A percentile compares a stretch with the other conserved stretches of the same genome.
Conservation (phyloP, 2,329 filamentous ascomycete species). For the Fusarium odoratissimum region DNA sequence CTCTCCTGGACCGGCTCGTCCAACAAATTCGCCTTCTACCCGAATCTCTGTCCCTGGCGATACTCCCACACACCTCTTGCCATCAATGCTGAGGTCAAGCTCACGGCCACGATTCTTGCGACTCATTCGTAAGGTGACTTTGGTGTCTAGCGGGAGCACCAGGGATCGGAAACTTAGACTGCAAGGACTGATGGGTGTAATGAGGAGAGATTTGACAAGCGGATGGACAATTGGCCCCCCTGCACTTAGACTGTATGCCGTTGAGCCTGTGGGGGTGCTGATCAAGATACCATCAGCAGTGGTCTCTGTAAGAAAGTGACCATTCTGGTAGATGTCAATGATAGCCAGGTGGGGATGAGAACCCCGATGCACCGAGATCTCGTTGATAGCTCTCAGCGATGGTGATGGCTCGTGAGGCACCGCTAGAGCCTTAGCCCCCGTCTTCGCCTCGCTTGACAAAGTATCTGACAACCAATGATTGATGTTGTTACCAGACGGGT, state of each 20-base stretch:
- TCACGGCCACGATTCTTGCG: conserved; percentile 81
- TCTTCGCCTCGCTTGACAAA: conserved; percentile 59
- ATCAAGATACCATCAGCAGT: conserved; percentile 96
- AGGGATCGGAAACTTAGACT: conserved; percentile 92
- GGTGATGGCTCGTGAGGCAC: conserved; percentile 53
- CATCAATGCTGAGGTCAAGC: conserved; percentile 83
- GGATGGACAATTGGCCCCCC: conserved; percentile 96
- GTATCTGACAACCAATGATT: conserved; percentile 61
- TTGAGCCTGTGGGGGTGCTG: conserved; percentile 93
- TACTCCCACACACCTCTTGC: conserved; percentile 74
- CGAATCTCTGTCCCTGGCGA: conserved; percentile 84
- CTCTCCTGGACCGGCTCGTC: conserved; percentile 52
- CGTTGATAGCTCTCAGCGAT: conserved; percentile 83
- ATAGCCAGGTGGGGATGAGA: conserved; percentile 90
- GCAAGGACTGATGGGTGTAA: conserved; percentile 94
- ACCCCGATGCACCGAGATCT: conserved; percentile 92
- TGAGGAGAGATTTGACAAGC: conserved; percentile 84
- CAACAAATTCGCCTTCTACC: conserved; percentile 87
- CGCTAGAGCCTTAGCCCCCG: conserved; percentile 50
- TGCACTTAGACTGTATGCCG: conserved; percentile 92
- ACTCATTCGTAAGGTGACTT: conserved; percentile 84
- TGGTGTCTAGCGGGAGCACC: conserved; percentile 86
- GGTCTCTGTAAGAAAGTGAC: conserved; percentile 90
- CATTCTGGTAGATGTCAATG: conserved; percentile 90
- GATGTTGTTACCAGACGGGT: conserved; percentile 72